These are phyloP conservation scores for Sporothrix sp. DNA, from an alignment of 2,329 filamentous ascomycete species.

Conservation along the genomic window DNA sequence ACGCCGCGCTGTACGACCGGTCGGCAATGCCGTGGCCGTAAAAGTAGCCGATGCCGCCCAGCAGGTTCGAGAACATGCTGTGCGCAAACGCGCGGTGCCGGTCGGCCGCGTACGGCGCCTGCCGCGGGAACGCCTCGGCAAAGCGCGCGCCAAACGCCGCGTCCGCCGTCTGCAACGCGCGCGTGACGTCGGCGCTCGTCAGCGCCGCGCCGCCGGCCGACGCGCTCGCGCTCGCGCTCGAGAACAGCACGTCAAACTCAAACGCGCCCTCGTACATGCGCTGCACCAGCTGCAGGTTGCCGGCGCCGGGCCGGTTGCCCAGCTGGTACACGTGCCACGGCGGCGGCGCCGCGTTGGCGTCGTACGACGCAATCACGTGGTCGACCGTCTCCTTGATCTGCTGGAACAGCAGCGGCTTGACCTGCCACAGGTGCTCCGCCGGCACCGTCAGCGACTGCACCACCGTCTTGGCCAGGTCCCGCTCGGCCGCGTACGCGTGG, in stretches of 20 bases:
- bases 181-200: slow-evolving; percentile 54
- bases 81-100: slow-evolving; percentile 67
- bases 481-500: slow-evolving; percentile 57
- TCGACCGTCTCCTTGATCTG: slow-evolving; percentile 43
- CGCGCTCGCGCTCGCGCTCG: too few relatives aligned
- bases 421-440: slow-evolving; percentile 69
- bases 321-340: slow-evolving; percentile 81
- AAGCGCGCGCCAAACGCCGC: slow-evolving; percentile 68
- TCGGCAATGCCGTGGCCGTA: slow-evolving; percentile 82
- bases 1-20: slow-evolving; percentile 81
- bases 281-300: slow-evolving; percentile 81
- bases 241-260: slow-evolving; percentile 88
- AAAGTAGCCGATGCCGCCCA: slow-evolving; percentile 94
- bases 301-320: slow-evolving; percentile 53
- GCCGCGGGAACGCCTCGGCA: slow-evolving; percentile 57
- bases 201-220: slow-evolving; percentile 48
- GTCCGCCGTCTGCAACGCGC: slow-evolving; percentile 56
- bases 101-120: slow-evolving; percentile 63
- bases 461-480: slow-evolving; percentile 65
- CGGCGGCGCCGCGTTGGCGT: slow-evolving; percentile 58
- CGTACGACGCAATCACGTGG: slow-evolving; percentile 38
- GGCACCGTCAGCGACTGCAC: slow-evolving; percentile 62
- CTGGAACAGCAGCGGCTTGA: slow-evolving; percentile 51
- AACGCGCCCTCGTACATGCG: slow-evolving; percentile 86
- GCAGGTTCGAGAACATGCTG: slow-evolving; percentile 86